Base-by-base conservation (phyloP, 192 early-diverging fungal genomes). In the Coemansia sp. region DNA sequence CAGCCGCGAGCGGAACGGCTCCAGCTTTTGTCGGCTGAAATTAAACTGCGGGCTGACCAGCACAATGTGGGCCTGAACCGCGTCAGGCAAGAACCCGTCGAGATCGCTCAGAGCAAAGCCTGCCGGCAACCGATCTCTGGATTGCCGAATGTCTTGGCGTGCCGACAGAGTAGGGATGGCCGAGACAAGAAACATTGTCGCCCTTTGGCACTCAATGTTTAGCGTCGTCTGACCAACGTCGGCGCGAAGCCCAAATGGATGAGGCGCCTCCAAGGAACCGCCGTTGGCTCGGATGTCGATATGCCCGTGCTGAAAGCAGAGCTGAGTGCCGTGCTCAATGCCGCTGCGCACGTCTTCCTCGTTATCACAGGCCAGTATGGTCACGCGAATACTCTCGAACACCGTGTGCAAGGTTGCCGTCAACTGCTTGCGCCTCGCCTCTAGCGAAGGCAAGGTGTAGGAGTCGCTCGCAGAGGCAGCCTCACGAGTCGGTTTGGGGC, bases 241-340 rank as follows among this genome's bases (percentile, higher is more conserved):
- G 11, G 53, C 41, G 6, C 79, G 74, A 39, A 73, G 64, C 11
- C 79, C 74, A 62, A 82, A 82, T 11, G 66, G 56, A 36, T 82
- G 79, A 25, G 79, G 79, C 26, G 70, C 69, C 33, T 76, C 70
- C 20, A 70, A 28, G 3, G 79, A 82, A 14, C 80, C 80, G 5
- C 80, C 80, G 28, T 83, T 83, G 21, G 62, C 69, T 3, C 80
- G 68, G 6, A 78, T 23, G 36, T 62, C 72, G 39, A 64, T 6
- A n/a, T 20, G 3, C 1, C 80, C 80, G 31, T 47, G 26, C 0
- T 31, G 11, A 16, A 83, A 42, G 41, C 71, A 66, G 3, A 75
- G 63, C 43, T 77, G 80, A 14, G 64, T 77, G 25, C 80, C 80
- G 50, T 83, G 80, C 39, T 83, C 75, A 45, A 75, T 73, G 2